Base-by-base conservation (phyloP, 345 rosid genomes). In the Rhizophora apiculata region DNA sequence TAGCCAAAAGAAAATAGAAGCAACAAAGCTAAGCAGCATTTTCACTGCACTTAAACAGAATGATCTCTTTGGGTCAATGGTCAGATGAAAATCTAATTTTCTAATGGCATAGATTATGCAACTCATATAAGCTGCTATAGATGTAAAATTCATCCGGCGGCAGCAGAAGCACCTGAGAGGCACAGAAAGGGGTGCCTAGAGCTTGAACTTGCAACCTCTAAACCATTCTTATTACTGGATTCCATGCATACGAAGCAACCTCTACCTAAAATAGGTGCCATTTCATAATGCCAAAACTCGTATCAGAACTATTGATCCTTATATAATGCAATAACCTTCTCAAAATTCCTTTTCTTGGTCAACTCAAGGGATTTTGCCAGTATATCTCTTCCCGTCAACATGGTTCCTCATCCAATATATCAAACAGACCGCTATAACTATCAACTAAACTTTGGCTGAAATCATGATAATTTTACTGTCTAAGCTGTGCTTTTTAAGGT, bases 1-100 rank as follows among this genome's bases (percentile, higher is more conserved):
- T 9, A 68, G 46, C 46, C 67, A 15, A 53, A 27, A 61, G 19
- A 64, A 26, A 37, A 46, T 27, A 61, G 32, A 9, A 54, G 63
- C 48, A 64, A 59, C 27, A 29, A 63, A 52, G 56, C 46, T 31
- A 61, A 34, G 34, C 64, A 72, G 65, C 60, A 60, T 30, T 60
- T 64, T 67, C 29, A 52, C 16, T 56, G 22, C 37, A 58, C 53
- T 19, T 60, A 66, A n/a, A 24, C 31, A 32, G 29, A 19, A 58
- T 27, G 51, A 56, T 19, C 32, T 46, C 22, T 53, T 21, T 1
- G 48, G 26, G 37, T 60, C 30, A 56, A 11, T 36, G 39, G 39
- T 51, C 26, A 53, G 22, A 73, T 19, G 21, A 60, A 24, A 62
- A 62, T 27, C n/a, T 27, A 60, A 63, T 24, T 0, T 24, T 64